Percentiles rank a stretch among this genome's conserved stretches.
phyloP scores from a whole-genome alignment of 208 protist genomes.

The Trypanosoma brucei region DNA sequence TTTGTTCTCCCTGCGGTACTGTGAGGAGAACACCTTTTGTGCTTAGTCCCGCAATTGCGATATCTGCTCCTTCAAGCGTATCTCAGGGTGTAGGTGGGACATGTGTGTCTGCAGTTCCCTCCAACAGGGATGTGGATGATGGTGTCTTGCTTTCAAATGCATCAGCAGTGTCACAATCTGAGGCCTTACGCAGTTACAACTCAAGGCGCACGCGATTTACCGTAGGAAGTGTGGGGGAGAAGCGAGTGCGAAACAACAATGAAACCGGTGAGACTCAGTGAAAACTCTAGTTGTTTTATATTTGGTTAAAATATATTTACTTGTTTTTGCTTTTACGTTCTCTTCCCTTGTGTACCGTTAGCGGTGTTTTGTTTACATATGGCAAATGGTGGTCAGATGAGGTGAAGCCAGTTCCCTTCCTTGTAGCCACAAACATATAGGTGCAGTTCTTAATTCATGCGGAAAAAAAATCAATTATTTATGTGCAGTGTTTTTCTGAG shows the following conservation, averaged over 20 bases:
- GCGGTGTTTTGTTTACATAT: too few relatives aligned
- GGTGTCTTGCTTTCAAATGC: neutral
- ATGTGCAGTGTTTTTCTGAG: neutral
- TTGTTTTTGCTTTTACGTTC: neutral
- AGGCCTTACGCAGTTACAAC: conserved; percentile 25
- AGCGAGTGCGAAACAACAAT: conserved; percentile 4
- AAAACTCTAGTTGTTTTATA: neutral
- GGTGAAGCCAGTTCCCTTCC: neutral
- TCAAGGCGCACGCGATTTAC: conserved; percentile 19
- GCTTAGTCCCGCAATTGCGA: conserved; percentile 3
- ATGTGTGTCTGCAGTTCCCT: too few relatives aligned
- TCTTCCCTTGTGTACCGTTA: too few relatives aligned
- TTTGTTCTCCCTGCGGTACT: too few relatives aligned
- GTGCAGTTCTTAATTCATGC: neutral
- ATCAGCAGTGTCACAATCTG: conserved; percentile 5
- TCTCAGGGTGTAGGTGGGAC: neutral
- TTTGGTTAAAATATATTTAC: conserved; percentile 5
- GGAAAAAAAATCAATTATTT: neutral
- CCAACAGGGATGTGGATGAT: neutral
- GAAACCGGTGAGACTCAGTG: neutral
- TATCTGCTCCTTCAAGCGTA: neutral
- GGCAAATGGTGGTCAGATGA: neutral
- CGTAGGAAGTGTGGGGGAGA: conserved; percentile 4
- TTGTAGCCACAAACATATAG: neutral
- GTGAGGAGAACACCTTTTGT: conserved; percentile 7